These are phyloP conservation scores for Entoloma clypeatum DNA, from an alignment of 1,284 basidiomycete genomes.

Conservation along the genomic window DNA sequence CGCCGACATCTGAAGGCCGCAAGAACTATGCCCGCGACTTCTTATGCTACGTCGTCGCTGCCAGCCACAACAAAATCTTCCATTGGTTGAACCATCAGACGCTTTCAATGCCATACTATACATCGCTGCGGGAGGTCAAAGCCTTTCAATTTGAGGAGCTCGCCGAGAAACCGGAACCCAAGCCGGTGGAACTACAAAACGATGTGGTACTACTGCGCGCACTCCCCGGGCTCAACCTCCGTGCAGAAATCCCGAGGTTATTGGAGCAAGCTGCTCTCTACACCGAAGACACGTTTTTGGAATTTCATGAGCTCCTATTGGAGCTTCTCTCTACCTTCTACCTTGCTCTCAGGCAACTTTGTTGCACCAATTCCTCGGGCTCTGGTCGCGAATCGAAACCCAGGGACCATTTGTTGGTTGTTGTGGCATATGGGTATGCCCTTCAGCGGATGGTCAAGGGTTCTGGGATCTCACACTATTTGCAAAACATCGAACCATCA, in stretches of 20 bases:
- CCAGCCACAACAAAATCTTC: neutral
- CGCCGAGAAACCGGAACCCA: neutral
- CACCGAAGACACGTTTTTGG: slow-evolving; percentile 15
- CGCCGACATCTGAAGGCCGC: neutral
- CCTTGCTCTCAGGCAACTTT: neutral
- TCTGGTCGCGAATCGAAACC: neutral
- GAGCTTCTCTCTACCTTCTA: slow-evolving; percentile 2
- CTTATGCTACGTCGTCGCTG: neutral
- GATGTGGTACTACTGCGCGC: neutral
- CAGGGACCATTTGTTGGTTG: slow-evolving; percentile 2
- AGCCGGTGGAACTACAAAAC: neutral
- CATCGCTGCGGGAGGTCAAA: neutral
- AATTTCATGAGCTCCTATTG: slow-evolving; percentile 10
- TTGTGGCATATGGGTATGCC: too few species aligned
- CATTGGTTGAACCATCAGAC: neutral
- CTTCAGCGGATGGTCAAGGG: slow-evolving; percentile 6
- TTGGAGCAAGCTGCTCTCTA: slow-evolving; percentile 13
- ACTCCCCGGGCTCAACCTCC: neutral
- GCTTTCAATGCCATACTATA: neutral
- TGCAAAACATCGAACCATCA: slow-evolving; percentile 2
- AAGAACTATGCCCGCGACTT: too few species aligned
- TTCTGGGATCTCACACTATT: slow-evolving; percentile 1
- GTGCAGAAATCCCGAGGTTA: neutral
- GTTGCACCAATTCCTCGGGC: too few species aligned
- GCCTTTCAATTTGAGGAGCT: neutral